A percentile compares a stretch with the other conserved stretches of the same genome.
These are phyloP conservation scores for Cryptococcus sp. DNA, from an alignment of 1,284 basidiomycete genomes.

Conservation along the genomic window DNA sequence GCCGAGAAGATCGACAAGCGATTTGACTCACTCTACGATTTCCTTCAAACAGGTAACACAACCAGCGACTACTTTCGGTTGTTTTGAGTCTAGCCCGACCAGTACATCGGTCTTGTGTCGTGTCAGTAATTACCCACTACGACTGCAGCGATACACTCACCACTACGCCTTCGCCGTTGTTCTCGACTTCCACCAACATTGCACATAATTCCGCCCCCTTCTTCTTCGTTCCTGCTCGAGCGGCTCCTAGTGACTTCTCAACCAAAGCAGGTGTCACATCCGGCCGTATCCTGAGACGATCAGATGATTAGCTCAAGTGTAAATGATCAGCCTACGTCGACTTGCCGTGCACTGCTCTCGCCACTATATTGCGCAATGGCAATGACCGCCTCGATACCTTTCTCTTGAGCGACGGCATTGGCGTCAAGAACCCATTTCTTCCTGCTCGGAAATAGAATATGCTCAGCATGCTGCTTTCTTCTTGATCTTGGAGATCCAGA, in stretches of 20 bases:
- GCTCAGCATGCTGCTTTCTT: not conserved
- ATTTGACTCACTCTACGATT: slow-evolving; percentile 61
- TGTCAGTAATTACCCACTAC: not conserved
- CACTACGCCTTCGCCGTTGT: slow-evolving; percentile 80
- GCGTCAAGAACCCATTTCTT: slow-evolving; percentile 87
- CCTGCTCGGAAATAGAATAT: slow-evolving; percentile 50
- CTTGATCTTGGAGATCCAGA: no score
- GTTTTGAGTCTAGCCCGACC: slow-evolving; percentile 84
- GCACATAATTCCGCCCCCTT: slow-evolving; percentile 83
- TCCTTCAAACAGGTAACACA: slow-evolving; percentile 79
- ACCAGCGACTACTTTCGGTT: slow-evolving; percentile 90
- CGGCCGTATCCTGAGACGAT: slow-evolving; percentile 64
- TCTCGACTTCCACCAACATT: slow-evolving; percentile 93
- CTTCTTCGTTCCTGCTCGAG: slow-evolving; percentile 86
- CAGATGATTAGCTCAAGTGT: not conserved
- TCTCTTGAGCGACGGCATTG: slow-evolving; percentile 98
- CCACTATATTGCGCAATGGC: slow-evolving; percentile 88
- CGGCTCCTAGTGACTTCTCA: slow-evolving; percentile 92
- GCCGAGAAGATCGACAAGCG: no score
- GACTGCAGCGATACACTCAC: slow-evolving; percentile 60
- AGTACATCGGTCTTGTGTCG: slow-evolving; percentile 70
- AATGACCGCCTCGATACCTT: slow-evolving; percentile 84
- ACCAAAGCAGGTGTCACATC: slow-evolving; percentile 84
- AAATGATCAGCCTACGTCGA: not conserved
- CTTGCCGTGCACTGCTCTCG: slow-evolving; percentile 69